Percentiles rank a stretch among this genome's conserved stretches.
phyloP scores from a whole-genome alignment of 2,329 filamentous ascomycete species.

The Alternaria novae-zelandiae region DNA sequence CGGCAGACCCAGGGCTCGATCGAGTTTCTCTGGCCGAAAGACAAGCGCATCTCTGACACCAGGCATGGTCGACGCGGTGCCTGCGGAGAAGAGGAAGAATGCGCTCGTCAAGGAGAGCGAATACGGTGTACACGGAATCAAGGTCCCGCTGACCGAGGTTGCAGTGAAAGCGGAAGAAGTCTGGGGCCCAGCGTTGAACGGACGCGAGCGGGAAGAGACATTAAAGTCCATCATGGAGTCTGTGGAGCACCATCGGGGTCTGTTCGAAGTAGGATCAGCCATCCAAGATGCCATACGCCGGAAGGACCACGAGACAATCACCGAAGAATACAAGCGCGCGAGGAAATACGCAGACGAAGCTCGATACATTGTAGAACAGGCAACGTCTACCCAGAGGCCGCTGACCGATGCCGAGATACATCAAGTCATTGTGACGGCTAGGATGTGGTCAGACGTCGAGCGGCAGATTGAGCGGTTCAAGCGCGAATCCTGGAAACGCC shows the following conservation, averaged over 20 bases:
- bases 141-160: slow-evolving; percentile 84
- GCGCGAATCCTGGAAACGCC: slow-evolving; percentile 82
- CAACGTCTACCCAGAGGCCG: slow-evolving; percentile 56
- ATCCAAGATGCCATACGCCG: slow-evolving; percentile 86
- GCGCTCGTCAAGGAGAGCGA: slow-evolving; percentile 85
- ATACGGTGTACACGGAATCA: slow-evolving; percentile 65
- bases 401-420: slow-evolving; percentile 82
- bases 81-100: slow-evolving; percentile 76
- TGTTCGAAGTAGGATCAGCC: slow-evolving; percentile 79
- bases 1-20: slow-evolving; percentile 71
- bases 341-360: slow-evolving; percentile 81
- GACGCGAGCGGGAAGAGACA: slow-evolving; percentile 87
- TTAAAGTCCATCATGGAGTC: slow-evolving; percentile 78
- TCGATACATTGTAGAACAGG: slow-evolving; percentile 66
- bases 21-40: slow-evolving; percentile 61
- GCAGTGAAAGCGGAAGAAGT: slow-evolving; percentile 95
- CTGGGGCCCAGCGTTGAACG: slow-evolving; percentile 92
- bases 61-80: slow-evolving; percentile 40
- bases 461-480: slow-evolving; percentile 88
- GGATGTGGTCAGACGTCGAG: slow-evolving; percentile 95
- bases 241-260: slow-evolving; percentile 78
- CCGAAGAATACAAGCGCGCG: slow-evolving; percentile 87
- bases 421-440: slow-evolving; percentile 83
- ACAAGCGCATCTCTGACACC: slow-evolving; percentile 40
- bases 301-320: slow-evolving; percentile 85